Conservation (phyloP, 768 basidiomycete genomes). For the Rhizopogon salebrosus region DNA sequence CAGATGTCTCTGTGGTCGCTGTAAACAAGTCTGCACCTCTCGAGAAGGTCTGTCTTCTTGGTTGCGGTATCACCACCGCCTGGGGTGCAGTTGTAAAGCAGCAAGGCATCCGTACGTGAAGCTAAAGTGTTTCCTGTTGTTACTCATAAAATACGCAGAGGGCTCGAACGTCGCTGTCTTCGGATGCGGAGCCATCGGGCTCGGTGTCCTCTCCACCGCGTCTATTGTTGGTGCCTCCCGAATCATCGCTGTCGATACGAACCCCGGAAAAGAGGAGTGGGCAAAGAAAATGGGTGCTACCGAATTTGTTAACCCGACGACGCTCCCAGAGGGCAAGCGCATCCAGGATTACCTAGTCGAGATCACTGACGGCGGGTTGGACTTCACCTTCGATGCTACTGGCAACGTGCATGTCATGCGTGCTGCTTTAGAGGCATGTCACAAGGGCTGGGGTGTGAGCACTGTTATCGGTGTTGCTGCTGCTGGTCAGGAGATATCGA, state of each 20-base stretch:
- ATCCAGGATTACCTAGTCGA: conserved; percentile 90
- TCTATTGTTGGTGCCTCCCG: conserved; percentile 74
- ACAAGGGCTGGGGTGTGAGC: conserved; percentile 98
- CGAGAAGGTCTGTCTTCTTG: conserved; percentile 94
- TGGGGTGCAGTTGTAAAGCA: conserved; percentile 96
- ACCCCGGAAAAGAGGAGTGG: conserved; percentile 81
- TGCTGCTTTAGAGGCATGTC: conserved; percentile 94
- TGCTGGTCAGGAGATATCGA: conserved; percentile 92
- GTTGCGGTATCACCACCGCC: conserved; percentile 96
- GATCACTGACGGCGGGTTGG: conserved; percentile 93
- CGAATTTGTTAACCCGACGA: conserved; percentile 84
- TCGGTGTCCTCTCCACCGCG: conserved; percentile 85
- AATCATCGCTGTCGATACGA: conserved; percentile 90
- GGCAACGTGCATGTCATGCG: conserved; percentile 96
- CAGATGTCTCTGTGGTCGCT: conserved; percentile 93
- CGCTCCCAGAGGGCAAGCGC: conserved; percentile 69
- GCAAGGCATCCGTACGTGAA: conserved; percentile 66
- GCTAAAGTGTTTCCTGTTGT: background rate
- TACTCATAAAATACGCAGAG: conserved; percentile 37
- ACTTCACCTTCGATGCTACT: conserved; percentile 96
- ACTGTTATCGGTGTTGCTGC: conserved; percentile 97
- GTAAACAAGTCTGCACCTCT: conserved; percentile 83
- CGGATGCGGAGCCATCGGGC: conserved; percentile 93
- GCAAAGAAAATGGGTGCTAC: conserved; percentile 91
- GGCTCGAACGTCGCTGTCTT: conserved; percentile 90